Evolutionary conservation across 2,329 filamentous ascomycete genomes (phyloP).

Genomic region (Eutypa lata): DNA sequence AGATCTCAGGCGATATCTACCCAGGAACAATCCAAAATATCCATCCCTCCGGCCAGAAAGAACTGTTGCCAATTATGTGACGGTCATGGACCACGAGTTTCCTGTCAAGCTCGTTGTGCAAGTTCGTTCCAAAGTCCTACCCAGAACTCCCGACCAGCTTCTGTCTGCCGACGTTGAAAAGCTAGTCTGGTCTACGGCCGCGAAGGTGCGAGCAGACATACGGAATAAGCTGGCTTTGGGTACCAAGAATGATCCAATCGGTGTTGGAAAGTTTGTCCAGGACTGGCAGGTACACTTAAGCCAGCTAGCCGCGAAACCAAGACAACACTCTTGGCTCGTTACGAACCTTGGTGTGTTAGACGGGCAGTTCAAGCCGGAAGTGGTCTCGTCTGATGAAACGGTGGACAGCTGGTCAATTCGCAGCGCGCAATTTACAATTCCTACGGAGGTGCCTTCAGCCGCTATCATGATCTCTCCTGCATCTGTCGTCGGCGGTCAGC

Average conservation of each 20-base stretch:
- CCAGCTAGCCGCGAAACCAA: constrained; percentile 9
- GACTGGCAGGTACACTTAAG: constrained; percentile 19
- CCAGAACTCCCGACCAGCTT: not conserved
- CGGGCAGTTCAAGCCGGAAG: constrained; percentile 3
- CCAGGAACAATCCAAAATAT: not conserved
- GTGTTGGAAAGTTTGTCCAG: constrained; percentile 19
- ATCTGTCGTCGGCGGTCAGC: not conserved
- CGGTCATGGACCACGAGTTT: constrained; percentile 6
- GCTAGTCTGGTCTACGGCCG: constrained; percentile 21
- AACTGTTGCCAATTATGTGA: constrained; percentile 15
- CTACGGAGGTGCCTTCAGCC: not conserved
- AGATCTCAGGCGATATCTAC: constrained; percentile 19
- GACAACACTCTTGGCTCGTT: constrained; percentile 17
- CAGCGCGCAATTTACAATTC: constrained; percentile 3
- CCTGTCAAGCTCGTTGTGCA: not conserved
- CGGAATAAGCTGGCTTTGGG: constrained; percentile 14
- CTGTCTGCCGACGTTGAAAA: not conserved
- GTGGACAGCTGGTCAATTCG: constrained; percentile 18
- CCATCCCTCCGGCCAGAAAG: constrained; percentile 5
- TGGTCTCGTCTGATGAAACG: no score
- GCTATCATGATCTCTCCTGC: not conserved
- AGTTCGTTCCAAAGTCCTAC: not conserved
- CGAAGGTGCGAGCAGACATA: constrained; percentile 7
- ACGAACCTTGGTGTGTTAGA: constrained; percentile 27
- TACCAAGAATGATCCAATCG: constrained; percentile 19